Conservation (phyloP, 1,139 yeast genomes). For the Hansenula lynferdii region DNA sequence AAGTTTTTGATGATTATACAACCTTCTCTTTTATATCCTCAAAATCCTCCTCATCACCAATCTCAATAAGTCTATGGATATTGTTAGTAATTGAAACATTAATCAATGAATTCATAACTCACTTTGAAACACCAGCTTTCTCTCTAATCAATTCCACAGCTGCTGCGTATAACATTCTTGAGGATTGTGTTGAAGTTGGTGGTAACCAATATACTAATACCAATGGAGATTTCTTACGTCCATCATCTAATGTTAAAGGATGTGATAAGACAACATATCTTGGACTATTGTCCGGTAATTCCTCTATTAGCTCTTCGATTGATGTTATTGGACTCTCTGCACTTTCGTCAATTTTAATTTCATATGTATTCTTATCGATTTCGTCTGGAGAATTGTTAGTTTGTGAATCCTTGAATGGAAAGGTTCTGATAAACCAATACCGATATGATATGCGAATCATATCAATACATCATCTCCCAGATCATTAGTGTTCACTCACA, state of each 20-base stretch:
- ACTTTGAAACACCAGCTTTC: conserved; percentile 71
- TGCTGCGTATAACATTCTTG: conserved; percentile 86
- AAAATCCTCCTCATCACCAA: conserved; percentile 59
- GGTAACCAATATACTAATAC: conserved; percentile 85
- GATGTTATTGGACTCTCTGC: conserved; percentile 38
- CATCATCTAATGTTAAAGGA: conserved; percentile 65
- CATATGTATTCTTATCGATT: conserved; percentile 54
- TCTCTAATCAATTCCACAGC: conserved; percentile 76
- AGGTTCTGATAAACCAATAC: too few species aligned
- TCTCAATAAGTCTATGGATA: conserved; percentile 38
- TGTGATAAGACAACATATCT: conserved; percentile 74
- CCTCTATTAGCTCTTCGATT: conserved; percentile 63
- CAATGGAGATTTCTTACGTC: conserved; percentile 68
- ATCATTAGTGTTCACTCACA: conserved; percentile 31
- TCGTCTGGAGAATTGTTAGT: conserved; percentile 30
- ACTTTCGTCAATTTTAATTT: conserved; percentile 44
- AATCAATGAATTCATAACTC: conserved; percentile 27
- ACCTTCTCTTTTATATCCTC: conserved; percentile 38
- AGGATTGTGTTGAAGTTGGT: conserved; percentile 71
- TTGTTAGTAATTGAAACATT: conserved; percentile 10
- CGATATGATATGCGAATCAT: too few species aligned
- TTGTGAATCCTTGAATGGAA: too few species aligned
- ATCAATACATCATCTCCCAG: too few species aligned
- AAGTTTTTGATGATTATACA: conserved; percentile 3
- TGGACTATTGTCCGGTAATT: conserved; percentile 79